Base-by-base conservation (phyloP, 495 filamentous ascomycete species). In the Annulohypoxylon moriforme region DNA sequence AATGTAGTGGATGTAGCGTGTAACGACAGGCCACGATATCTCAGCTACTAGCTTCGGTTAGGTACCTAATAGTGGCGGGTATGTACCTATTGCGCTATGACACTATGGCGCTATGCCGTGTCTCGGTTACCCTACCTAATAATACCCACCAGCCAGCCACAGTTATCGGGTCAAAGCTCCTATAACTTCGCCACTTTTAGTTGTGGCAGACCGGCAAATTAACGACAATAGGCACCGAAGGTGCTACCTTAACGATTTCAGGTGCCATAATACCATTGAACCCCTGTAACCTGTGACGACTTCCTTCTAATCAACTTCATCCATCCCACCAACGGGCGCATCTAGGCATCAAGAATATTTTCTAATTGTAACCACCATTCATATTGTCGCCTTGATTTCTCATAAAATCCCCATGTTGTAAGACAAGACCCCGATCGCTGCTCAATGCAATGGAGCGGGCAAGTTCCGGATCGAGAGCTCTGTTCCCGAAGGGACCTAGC, bases 401-500 rank as follows among this genome's bases (percentile, higher is more conserved):
- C 60, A 27, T 36, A 10, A 6, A 6, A 27, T 46, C 40, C 44
- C 10, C 49, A 74, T 71, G 72, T 57, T 47, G 52, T 49, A 46
- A 20, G 22, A 44, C 38, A 18, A 55, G n/a, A 22, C 13, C 20
- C 10, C 24, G 10, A 58, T 50, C 52, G 3, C 18, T 38, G 44
- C 63, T 67, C 64, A 29, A 73, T 47, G 71, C 74, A 63, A 83
- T 85, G 78, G 84, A 86, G 76, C 80, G 80, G 73, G 75, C 76
- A 67, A 78, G 77, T 60, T 81, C 82, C 29, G 79, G 77, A 59
- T 80, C 81, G 64, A 87, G 91, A 79, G 82, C 90, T 42, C 84
- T 94, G 72, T 94, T 93, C 79, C 91, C 91, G 49, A 87, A 88
- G 76, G 92, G 91, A 20, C 92, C 92, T 49, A 89, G 85, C 79